Evolutionary conservation across 495 filamentous ascomycete species (phyloP), one percentile per base, ranked within the genome.

Genomic region (Cairneyella variabilis): DNA sequence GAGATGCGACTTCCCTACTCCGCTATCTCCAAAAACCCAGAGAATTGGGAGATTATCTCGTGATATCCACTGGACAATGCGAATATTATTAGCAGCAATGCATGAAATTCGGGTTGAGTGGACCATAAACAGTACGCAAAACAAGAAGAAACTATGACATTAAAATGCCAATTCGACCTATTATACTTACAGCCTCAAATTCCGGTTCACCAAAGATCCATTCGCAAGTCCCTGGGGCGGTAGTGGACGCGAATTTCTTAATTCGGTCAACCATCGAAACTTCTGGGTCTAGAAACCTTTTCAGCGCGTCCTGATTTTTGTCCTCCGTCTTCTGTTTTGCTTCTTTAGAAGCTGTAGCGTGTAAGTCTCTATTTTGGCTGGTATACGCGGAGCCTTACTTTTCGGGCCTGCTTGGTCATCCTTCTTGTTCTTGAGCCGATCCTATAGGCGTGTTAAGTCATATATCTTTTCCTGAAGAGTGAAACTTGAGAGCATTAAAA

Each of bases 1-100:
- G 9, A 51, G 10, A 18, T 51, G 48, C 2, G 48, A 51, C 21
- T 51, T 51, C 26, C 48, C 48, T 4, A 14, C 21, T 41, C 48
- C 48, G n/a, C 34, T 40, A 9, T 51, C 10, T 10, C 48, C 48
- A 41, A 25, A 51, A 28, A 51, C 41, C 48, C 48, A 51, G 12
- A 51, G 27, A 4, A 51, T 26, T 22, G 48, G 48, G 16, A 40
- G 10, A n/a, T 41, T 22, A 3, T 10, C 7, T 11, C 26, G 6
- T 16, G 9, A 9, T 3, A 9, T 27, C 48, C 48, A 51, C 8
- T 22, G n/a, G n/a, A n/a, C n/a, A n/a, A n/a, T n/a, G n/a, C n/a
- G n/a, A n/a, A n/a, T n/a, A n/a, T n/a, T n/a, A n/a, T n/a, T n/a
- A n/a, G n/a, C n/a, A n/a, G n/a, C n/a, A n/a, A n/a, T n/a, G n/a